phyloP scores from a whole-genome alignment of 148 eudicot genomes.

The Amaranthus palmeri region DNA sequence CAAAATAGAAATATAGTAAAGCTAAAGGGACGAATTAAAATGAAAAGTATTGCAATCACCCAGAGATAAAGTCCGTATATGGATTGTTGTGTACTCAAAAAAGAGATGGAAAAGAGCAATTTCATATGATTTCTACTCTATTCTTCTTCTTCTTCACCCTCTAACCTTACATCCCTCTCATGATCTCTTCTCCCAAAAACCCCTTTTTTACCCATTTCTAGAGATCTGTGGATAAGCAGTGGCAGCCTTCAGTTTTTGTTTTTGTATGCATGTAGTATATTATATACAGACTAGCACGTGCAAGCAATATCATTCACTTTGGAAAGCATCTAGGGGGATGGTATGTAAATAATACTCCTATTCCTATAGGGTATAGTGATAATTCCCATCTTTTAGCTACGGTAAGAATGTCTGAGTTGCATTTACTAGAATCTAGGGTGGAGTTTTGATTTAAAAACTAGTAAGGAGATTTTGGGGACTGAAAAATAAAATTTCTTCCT shows the following conservation, averaged over 20 bases:
- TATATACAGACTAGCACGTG: slow-evolving; percentile 29
- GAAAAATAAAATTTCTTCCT: not conserved
- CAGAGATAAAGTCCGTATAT: not conserved
- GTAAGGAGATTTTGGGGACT: not conserved
- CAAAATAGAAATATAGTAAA: too few relatives aligned
- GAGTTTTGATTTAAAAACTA: not conserved
- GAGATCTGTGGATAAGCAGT: slow-evolving; percentile 33
- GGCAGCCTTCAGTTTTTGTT: slow-evolving; percentile 34
- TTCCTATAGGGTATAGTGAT: slow-evolving; percentile 21
- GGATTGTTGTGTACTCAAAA: slow-evolving; percentile 23
- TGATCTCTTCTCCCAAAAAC: not conserved
- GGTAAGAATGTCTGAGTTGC: slow-evolving; percentile 29
- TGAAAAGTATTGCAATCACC: too few relatives aligned
- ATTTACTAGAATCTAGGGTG: not conserved
- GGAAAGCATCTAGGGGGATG: slow-evolving; percentile 34
- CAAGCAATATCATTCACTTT: slow-evolving; percentile 27
- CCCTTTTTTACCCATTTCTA: slow-evolving; percentile 25
- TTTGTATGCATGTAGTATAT: slow-evolving; percentile 27
- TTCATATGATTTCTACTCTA: slow-evolving; percentile 22
- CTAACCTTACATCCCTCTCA: too few relatives aligned
- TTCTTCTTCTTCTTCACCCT: slow-evolving; percentile 2
- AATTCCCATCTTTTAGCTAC: slow-evolving; percentile 25
- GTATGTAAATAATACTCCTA: slow-evolving; percentile 8
- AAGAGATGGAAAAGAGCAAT: slow-evolving; percentile 20
- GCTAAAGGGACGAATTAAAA: too few relatives aligned